Evolutionary conservation across 2,329 filamentous ascomycete genomes (phyloP).

Genomic region (Pestalotiopsis sp.): DNA sequence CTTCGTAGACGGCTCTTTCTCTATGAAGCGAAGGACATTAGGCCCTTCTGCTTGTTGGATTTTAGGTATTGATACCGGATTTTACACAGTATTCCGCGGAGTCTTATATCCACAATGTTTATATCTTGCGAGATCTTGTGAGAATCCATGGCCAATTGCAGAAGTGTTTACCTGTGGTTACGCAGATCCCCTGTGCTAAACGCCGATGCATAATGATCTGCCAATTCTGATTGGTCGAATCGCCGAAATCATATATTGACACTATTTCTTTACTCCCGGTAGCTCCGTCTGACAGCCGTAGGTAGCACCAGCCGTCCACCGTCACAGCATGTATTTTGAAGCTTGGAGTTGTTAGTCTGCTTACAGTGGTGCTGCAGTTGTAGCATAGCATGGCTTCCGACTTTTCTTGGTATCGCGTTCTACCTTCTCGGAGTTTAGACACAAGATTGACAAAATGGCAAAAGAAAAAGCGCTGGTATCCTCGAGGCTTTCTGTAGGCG

Average conservation of each 20-base stretch:
- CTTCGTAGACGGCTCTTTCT: neutral
- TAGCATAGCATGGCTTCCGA: too few relatives aligned
- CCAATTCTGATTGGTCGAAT: neutral
- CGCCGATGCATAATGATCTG: neutral
- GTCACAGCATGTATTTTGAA: neutral
- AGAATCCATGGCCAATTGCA: neutral
- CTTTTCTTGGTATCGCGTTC: too few relatives aligned
- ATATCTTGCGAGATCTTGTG: neutral
- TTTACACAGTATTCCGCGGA: neutral
- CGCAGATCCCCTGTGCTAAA: neutral
- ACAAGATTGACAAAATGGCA: too few relatives aligned
- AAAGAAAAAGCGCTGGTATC: too few relatives aligned
- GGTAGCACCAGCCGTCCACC: neutral
- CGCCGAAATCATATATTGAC: neutral
- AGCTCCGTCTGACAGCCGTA: neutral
- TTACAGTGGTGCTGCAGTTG: too few relatives aligned
- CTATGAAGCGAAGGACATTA: neutral
- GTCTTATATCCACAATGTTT: neutral
- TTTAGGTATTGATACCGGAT: neutral
- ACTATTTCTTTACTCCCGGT: neutral
- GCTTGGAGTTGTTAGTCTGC: neutral
- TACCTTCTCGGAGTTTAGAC: too few relatives aligned
- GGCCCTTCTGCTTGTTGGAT: too few relatives aligned
- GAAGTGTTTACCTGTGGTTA: neutral
- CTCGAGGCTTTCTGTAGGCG: too few relatives aligned